A percentile compares a stretch with the other conserved stretches of the same genome.
Evolutionary conservation across 257 asterid species (phyloP).

Genomic region (Jacaranda copaia): DNA sequence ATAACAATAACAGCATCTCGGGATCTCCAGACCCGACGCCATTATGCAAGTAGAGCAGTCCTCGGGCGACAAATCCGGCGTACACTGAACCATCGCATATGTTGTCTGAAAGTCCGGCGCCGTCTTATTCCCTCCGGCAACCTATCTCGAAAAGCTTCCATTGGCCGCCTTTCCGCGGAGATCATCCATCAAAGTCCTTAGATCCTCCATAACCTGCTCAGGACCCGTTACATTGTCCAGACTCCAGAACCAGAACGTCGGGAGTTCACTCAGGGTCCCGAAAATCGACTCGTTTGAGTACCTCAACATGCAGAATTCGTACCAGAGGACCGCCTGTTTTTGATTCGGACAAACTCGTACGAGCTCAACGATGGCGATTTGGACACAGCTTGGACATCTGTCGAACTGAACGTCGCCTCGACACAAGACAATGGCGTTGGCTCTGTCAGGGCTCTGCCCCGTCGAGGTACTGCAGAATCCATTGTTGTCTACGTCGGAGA

Average conservation of each 20-base stretch:
- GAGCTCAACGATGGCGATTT: background rate
- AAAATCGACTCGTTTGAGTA: background rate
- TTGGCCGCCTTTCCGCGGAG: background rate
- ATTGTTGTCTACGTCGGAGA: too few relatives aligned
- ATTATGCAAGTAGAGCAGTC: background rate
- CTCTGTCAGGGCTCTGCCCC: too few relatives aligned
- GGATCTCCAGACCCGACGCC: background rate
- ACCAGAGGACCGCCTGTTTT: background rate
- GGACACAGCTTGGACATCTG: background rate
- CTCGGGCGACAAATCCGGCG: constrained; percentile 19
- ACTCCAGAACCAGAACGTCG: background rate
- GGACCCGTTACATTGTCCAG: background rate
- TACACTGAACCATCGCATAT: constrained; percentile 26
- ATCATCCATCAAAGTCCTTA: background rate
- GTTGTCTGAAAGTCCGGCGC: background rate
- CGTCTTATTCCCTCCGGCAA: background rate
- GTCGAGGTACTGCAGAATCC: too few relatives aligned
- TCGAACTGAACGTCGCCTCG: background rate
- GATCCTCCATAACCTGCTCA: background rate
- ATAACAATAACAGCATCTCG: background rate
- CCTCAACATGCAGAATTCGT: background rate
- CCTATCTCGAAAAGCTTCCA: background rate
- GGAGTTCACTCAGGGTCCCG: background rate
- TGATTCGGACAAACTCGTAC: background rate
- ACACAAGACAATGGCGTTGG: background rate